Conservation (phyloP, 768 basidiomycete species). For the Leccinum fibrillosum region DNA sequence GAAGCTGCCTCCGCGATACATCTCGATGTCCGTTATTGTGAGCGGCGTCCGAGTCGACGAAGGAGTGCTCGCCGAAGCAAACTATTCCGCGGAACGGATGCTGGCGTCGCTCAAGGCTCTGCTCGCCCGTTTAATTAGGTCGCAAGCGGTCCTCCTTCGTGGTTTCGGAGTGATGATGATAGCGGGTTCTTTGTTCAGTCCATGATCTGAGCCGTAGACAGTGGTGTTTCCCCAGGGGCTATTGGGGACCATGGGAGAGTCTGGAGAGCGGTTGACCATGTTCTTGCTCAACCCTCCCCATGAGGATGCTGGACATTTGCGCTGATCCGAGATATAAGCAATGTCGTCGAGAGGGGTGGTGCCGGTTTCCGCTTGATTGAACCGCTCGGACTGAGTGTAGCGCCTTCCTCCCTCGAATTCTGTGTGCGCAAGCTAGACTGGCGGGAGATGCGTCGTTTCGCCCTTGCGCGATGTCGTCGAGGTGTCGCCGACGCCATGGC, state of each 20-base stretch:
- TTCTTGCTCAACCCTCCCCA: slow-evolving; percentile 25
- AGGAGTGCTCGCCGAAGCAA: slow-evolving; percentile 22
- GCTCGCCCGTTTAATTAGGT: slow-evolving; percentile 19
- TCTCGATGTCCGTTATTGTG: slow-evolving; percentile 22
- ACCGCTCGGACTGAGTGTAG: slow-evolving; percentile 12
- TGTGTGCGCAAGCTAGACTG: slow-evolving; percentile 18
- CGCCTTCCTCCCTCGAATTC: slow-evolving; percentile 13
- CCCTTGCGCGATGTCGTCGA: too few species aligned
- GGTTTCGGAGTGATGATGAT: slow-evolving; percentile 9
- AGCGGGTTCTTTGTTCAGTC: not conserved
- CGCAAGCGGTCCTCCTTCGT: slow-evolving; percentile 12
- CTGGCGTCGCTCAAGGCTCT: slow-evolving; percentile 25
- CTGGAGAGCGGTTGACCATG: not conserved
- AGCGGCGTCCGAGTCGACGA: slow-evolving; percentile 8
- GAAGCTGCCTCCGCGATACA: slow-evolving; percentile 21
- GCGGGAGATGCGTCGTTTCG: slow-evolving; percentile 13
- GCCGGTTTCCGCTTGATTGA: slow-evolving; percentile 32
- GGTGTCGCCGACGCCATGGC: too few species aligned
- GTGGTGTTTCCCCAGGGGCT: slow-evolving; percentile 7
- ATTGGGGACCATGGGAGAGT: slow-evolving; percentile 7
- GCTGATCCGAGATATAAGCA: slow-evolving; percentile 1
- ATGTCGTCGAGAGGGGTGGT: slow-evolving; percentile 25
- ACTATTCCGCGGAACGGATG: slow-evolving; percentile 32
- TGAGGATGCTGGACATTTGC: slow-evolving; percentile 10
- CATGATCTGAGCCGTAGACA: not conserved